Evolutionary conservation across 441 rosid species (phyloP), one percentile per base, ranked within the genome.

Genomic region (Adansonia grandidieri): DNA sequence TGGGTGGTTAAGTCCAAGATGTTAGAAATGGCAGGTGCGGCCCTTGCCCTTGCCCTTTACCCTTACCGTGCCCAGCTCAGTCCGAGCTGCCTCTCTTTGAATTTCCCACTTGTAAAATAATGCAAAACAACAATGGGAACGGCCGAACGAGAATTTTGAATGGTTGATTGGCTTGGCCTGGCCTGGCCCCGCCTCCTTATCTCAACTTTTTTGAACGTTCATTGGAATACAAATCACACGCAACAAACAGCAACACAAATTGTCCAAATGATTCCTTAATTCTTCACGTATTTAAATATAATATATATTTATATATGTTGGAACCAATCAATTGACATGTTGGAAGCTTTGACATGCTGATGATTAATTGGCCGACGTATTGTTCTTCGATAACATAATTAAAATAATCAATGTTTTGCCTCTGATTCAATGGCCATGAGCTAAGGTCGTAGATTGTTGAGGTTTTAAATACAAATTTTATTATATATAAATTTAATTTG

Each of bases 261-360:
- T 22, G 42, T 5, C 32, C 80, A 10, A 74, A 57, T 4, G 51
- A 20, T 45, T 65, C 51, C 73, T 77, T n/a, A 62, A 77, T 71
- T 61, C 76, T 71, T 71, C 74, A 66, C 77, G 83, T 61, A 32
- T 17, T 40, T 5, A 73, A 56, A 11, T 28, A 28, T 28, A 28
- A 28, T 28, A 28, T 28, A 28, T 28, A 28, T 28, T 28, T 28
- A 28, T 28, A 28, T 28, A 0, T 56, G 2, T 19, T 56, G 6
- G 65, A 73, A 57, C 76, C 76, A 73, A 73, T 73, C 37, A 56
- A 65, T 40, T 64, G 68, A 32, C 68, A 64, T 14, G 65, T 11
- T 17, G 51, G 64, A 72, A 72, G 0, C 65, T 72, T 72, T 56
- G 48, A 37, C 68, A 37, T 42, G 11, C 64, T 50, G 50, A n/a